These are phyloP conservation scores for Alternaria postmessia DNA, from an alignment of 2,329 filamentous ascomycete genomes.

Conservation along the genomic window DNA sequence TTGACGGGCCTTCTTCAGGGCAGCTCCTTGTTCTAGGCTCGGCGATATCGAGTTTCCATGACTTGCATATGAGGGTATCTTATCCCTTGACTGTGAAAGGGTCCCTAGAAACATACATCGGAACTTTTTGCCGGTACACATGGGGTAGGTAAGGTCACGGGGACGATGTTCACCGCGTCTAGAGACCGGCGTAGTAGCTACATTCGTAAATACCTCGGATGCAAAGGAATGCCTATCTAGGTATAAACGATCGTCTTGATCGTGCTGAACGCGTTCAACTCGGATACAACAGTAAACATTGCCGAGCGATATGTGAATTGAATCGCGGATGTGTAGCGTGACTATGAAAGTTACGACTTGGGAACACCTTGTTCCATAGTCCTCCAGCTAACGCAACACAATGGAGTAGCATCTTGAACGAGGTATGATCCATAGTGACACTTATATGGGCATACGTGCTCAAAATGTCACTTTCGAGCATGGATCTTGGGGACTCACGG, in stretches of 20 bases:
- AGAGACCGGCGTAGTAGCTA: not conserved
- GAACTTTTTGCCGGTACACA: constrained; percentile 1
- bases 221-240: not conserved
- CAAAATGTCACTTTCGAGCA: not conserved
- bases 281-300: not conserved
- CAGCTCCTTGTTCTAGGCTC: constrained; percentile 2
- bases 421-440: not conserved
- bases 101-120: not conserved
- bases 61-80: not conserved
- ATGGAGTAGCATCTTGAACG: not conserved
- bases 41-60: constrained; percentile 6
- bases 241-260: constrained; percentile 1
- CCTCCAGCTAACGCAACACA: not conserved
- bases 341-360: not conserved
- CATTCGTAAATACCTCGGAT: not conserved
- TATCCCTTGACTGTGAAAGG: constrained; percentile 1
- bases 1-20: constrained; percentile 7
- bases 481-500: not conserved
- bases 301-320: not conserved
- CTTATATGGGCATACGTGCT: not conserved
- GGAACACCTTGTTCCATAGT: not conserved
- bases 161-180: not conserved
- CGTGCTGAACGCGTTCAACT: not conserved
- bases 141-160: not conserved
- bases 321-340: not conserved